Conservation (phyloP, 148 eudicot genomes). For the Selenicereus undatus region DNA sequence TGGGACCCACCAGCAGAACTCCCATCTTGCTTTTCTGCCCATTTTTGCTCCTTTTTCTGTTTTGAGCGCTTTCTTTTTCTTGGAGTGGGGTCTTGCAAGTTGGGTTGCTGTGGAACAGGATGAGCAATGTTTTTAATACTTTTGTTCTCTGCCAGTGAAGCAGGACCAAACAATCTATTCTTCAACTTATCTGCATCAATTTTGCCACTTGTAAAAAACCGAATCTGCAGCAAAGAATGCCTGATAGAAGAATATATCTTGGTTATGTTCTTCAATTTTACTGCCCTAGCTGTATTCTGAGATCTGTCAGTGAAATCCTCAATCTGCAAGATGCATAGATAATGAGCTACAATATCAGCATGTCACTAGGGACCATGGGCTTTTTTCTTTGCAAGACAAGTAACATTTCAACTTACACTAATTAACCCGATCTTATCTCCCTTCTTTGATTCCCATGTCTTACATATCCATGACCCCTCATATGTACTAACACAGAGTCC, state of each 20-base stretch:
- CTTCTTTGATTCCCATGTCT: constrained; percentile 34
- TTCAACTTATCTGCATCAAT: constrained; percentile 38
- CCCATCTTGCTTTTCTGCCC: not conserved
- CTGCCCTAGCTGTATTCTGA: constrained; percentile 76
- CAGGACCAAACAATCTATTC: constrained; percentile 45
- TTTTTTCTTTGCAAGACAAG: not conserved
- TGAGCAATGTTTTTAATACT: not conserved
- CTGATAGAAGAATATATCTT: constrained; percentile 50
- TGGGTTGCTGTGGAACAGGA: not conserved
- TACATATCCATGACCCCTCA: constrained; percentile 62
- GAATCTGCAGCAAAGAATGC: constrained; percentile 36
- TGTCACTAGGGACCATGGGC: not conserved
- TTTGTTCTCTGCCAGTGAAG: constrained; percentile 8
- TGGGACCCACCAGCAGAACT: not conserved
- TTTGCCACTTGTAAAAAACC: constrained; percentile 39
- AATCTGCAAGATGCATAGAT: constrained; percentile 39
- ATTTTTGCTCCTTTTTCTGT: not conserved
- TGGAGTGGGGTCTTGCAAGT: not conserved
- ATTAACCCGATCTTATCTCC: constrained; percentile 32
- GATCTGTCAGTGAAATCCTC: constrained; percentile 87
- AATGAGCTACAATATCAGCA: constrained; percentile 5
- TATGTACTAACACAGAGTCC: constrained; percentile 76
- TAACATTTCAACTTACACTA: constrained; percentile 43
- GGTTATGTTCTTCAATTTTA: constrained; percentile 30
- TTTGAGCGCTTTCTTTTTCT: constrained; percentile 10